A percentile compares a stretch with the other conserved stretches of the same genome.
phyloP scores from a whole-genome alignment of 441 rosid genomes.

The Isatis lusitanica region DNA sequence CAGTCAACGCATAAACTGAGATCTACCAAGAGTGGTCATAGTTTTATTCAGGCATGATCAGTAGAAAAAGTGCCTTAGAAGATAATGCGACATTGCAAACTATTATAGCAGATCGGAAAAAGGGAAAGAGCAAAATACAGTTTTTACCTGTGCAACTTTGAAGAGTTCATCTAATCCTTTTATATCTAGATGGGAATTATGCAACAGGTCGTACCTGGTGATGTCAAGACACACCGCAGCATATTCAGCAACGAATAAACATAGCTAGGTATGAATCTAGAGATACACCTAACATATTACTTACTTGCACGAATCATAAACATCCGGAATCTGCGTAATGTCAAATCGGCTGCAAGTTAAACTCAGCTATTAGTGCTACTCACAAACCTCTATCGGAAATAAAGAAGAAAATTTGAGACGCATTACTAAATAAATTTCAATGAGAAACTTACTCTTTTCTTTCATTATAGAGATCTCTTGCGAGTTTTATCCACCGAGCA shows the following conservation, averaged over 20 bases:
- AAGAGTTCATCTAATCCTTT: constrained; percentile 92
- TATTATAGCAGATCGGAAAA: background rate
- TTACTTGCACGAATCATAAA: constrained; percentile 99
- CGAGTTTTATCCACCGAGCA: constrained; percentile 99
- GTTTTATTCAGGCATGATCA: background rate
- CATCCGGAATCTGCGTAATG: constrained; percentile 98
- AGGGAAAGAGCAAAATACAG: background rate
- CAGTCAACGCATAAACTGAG: background rate
- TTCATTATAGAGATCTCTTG: constrained; percentile 96
- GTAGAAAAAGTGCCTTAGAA: constrained; percentile 6
- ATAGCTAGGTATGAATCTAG: constrained; percentile 7
- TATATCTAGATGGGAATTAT: constrained; percentile 95
- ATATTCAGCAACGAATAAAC: constrained; percentile 3
- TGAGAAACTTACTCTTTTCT: constrained; percentile 77
- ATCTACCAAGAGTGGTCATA: constrained; percentile 3
- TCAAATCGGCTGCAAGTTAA: constrained; percentile 90
- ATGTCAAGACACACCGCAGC: constrained; percentile 3
- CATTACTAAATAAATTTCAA: constrained; percentile 12
- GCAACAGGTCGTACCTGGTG: constrained; percentile 91
- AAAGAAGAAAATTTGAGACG: background rate
- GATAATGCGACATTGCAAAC: background rate
- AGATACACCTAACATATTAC: constrained; percentile 38
- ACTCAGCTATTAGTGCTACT: constrained; percentile 27
- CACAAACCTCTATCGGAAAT: constrained; percentile 6
- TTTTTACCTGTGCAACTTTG: constrained; percentile 92